These are phyloP conservation scores for Podospora appendiculata DNA, from an alignment of 495 filamentous ascomycete genomes.

Conservation along the genomic window DNA sequence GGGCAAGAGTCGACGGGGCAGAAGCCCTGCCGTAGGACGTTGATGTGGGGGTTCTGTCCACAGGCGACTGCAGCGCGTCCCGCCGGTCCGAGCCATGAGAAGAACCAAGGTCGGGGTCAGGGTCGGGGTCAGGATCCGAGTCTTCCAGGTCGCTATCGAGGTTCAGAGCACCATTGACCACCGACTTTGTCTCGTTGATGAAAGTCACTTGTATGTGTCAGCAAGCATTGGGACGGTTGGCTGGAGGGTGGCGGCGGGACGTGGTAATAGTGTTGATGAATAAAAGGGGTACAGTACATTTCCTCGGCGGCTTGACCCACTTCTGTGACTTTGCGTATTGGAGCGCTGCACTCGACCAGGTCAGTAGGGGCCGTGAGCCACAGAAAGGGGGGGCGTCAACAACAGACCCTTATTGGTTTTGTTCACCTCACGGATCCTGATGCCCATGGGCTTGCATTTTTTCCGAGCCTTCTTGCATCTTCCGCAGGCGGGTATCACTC, in stretches of 20 bases:
- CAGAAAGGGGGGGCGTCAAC: neutral
- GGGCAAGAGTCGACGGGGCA: neutral
- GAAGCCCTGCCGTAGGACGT: neutral
- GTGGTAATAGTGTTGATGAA: neutral
- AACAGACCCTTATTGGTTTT: conserved; percentile 8
- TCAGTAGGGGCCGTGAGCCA: neutral
- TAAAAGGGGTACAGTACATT: conserved; percentile 13
- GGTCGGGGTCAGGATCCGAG: neutral
- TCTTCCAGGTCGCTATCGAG: conserved; percentile 8
- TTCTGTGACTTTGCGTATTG: conserved; percentile 19
- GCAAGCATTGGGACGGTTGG: no score
- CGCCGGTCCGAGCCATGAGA: neutral
- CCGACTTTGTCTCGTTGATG: conserved; percentile 17
- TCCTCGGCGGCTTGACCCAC: conserved; percentile 23
- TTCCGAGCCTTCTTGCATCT: conserved; percentile 21
- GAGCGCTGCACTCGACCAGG: conserved; percentile 4
- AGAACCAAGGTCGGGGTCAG: neutral
- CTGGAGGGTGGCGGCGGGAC: no score
- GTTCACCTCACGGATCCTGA: conserved; percentile 20
- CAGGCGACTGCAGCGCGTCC: neutral
- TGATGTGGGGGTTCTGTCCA: neutral
- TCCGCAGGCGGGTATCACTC: conserved; percentile 33
- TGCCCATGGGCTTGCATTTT: conserved; percentile 15
- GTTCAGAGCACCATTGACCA: conserved; percentile 12
- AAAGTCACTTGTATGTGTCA: conserved; percentile 13